These are phyloP conservation scores for Epichloe elymi DNA, from an alignment of 2,329 filamentous ascomycete species.

Conservation along the genomic window DNA sequence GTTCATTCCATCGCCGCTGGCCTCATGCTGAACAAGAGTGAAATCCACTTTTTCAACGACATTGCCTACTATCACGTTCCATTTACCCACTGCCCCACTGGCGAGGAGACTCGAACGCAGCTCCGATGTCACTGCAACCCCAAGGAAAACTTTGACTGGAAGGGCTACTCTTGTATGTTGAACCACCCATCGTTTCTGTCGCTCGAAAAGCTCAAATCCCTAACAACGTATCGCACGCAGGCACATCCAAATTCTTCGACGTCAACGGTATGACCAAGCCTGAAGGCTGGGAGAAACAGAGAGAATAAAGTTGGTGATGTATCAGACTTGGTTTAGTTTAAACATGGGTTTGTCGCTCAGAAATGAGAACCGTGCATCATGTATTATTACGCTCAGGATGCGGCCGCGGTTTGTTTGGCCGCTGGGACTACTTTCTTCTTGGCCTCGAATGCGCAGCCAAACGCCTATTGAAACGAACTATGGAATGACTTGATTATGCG, in stretches of 20 bases:
- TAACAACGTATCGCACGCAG: constrained; percentile 13
- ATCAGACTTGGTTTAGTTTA: not conserved
- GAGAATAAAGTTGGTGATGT: not conserved
- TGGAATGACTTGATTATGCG: not conserved
- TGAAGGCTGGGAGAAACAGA: constrained; percentile 54
- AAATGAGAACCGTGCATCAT: not conserved
- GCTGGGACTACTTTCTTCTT: not conserved
- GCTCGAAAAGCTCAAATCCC: not conserved
- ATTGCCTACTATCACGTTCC: constrained; percentile 97
- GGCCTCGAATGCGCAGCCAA: not conserved
- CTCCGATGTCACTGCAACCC: constrained; percentile 92
- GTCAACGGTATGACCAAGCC: constrained; percentile 72
- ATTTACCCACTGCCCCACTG: constrained; percentile 94
- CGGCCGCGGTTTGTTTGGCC: not conserved
- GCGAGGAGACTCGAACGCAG: constrained; percentile 69
- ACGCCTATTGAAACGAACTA: not conserved
- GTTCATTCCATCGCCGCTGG: constrained; percentile 94
- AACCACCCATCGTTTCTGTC: too few relatives aligned
- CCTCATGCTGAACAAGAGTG: constrained; percentile 77
- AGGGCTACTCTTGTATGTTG: constrained; percentile 82
- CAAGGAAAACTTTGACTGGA: constrained; percentile 98
- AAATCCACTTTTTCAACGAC: constrained; percentile 98
- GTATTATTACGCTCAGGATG: not conserved
- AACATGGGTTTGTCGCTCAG: not conserved
- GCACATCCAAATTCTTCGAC: constrained; percentile 73